Conservation (phyloP, 23 red algal genomes). For the Gracilariopsis chorda region DNA sequence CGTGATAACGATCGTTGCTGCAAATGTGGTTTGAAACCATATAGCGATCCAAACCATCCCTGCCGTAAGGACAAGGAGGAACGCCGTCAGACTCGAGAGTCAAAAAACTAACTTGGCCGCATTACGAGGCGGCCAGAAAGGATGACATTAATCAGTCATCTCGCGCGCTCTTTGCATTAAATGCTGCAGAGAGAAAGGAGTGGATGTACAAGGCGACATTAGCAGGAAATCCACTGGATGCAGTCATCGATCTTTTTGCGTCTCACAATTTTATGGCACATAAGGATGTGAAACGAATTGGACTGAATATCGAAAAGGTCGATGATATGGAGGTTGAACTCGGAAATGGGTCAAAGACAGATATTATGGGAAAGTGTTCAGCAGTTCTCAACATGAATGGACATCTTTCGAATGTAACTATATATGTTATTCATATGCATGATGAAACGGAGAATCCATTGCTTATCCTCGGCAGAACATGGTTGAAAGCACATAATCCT, state of each 20-base stretch:
- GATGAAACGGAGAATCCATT: not conserved
- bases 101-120: constrained; percentile 43
- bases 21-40: not conserved
- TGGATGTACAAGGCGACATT: not conserved
- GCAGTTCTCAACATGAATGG: not conserved
- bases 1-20: not conserved
- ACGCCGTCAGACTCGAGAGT: not conserved
- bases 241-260: constrained; percentile 21
- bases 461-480: not conserved
- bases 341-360: constrained; percentile 8
- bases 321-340: not conserved
- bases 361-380: not conserved
- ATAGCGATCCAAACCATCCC: constrained; percentile 20
- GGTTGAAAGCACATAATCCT: not conserved
- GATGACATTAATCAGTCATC: not conserved
- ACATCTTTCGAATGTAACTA: constrained; percentile 2
- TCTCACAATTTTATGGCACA: constrained; percentile 31
- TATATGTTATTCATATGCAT: constrained; percentile 1
- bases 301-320: not conserved
- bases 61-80: constrained; percentile 3
- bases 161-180: not conserved
- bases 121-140: not conserved
- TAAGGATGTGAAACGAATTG: not conserved
- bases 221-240: not conserved
- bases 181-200: not conserved